phyloP scores from a whole-genome alignment of 495 filamentous ascomycete species.

The Bacidia rubella region DNA sequence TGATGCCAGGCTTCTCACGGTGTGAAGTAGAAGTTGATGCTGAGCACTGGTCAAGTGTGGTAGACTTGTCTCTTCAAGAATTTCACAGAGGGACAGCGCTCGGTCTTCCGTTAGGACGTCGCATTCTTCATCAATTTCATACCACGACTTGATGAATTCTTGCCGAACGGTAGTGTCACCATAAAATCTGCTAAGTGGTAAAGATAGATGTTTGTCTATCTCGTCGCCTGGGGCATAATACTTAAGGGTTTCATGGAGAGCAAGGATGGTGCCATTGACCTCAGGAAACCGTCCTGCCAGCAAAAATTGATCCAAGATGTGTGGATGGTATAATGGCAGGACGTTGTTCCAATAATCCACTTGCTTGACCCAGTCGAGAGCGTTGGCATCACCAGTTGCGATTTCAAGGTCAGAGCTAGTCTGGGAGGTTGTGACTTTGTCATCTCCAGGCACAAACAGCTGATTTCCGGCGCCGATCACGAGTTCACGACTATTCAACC shows the following conservation, averaged over 20 bases:
- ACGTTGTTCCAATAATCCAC: slow-evolving; percentile 75
- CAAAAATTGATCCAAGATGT: slow-evolving; percentile 81
- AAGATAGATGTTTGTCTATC: slow-evolving; percentile 65
- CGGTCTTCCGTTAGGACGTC: slow-evolving; percentile 59
- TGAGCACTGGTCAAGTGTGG: slow-evolving; percentile 77
- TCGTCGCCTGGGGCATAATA: slow-evolving; percentile 72
- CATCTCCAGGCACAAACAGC: slow-evolving; percentile 72
- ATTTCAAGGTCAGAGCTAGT: slow-evolving; percentile 51
- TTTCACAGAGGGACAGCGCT: slow-evolving; percentile 60
- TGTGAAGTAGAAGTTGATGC: slow-evolving; percentile 77
- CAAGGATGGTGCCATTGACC: slow-evolving; percentile 62
- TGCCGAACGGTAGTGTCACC: slow-evolving; percentile 32
- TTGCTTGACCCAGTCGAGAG: slow-evolving; percentile 61
- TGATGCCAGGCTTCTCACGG: slow-evolving; percentile 73
- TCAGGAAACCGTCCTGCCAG: slow-evolving; percentile 60
- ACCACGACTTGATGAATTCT: slow-evolving; percentile 32
- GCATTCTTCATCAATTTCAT: slow-evolving; percentile 41
- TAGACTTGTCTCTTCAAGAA: slow-evolving; percentile 57
- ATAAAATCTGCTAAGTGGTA: slow-evolving; percentile 63
- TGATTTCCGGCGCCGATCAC: slow-evolving; percentile 87
- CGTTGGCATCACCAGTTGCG: slow-evolving; percentile 34
- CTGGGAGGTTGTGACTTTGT: slow-evolving; percentile 49
- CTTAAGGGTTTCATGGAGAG: slow-evolving; percentile 65
- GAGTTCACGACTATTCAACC: slow-evolving; percentile 71
- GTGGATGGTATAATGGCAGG: slow-evolving; percentile 84